phyloP scores from a whole-genome alignment of 2,329 filamentous ascomycete genomes.

The Arthrocladium fulminans region DNA sequence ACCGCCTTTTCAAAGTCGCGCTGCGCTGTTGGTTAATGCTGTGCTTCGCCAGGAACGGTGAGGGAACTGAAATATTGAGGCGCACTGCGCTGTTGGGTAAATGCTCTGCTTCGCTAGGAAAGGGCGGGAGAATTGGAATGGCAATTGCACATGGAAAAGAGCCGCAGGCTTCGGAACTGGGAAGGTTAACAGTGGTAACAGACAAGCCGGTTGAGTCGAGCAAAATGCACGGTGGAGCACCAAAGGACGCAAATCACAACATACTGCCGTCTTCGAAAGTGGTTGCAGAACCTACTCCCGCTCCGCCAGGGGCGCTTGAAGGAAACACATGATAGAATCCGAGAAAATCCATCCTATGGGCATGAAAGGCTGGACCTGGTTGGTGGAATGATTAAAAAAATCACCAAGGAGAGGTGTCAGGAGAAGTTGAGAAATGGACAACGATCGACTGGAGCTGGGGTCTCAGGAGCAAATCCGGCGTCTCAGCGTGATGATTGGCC shows the following conservation, averaged over 20 bases:
- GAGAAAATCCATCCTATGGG: background rate
- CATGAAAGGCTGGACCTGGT: background rate
- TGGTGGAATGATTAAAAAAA: background rate
- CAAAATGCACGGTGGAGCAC: background rate
- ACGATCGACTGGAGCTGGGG: slow-evolving; percentile 2
- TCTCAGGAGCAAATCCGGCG: background rate
- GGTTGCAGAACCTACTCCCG: background rate
- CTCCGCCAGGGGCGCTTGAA: background rate
- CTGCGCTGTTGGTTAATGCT: slow-evolving; percentile 1
- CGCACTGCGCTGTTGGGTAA: slow-evolving; percentile 1
- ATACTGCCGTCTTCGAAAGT: background rate
- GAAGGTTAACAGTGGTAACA: slow-evolving; percentile 1
- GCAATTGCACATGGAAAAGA: background rate
- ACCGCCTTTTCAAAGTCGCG: background rate
- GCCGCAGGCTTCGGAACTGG: background rate
- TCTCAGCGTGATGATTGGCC: background rate
- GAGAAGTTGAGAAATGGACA: slow-evolving; percentile 5
- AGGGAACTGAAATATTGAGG: background rate
- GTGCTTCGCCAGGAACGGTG: slow-evolving; percentile 1
- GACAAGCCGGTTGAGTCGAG: background rate
- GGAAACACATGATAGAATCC: background rate
- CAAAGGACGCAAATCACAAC: background rate
- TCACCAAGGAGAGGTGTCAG: background rate
- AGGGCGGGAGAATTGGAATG: background rate
- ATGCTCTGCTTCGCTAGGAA: background rate